Conservation (phyloP, 2,329 filamentous ascomycete genomes). For the Fonsecaea nubica region DNA sequence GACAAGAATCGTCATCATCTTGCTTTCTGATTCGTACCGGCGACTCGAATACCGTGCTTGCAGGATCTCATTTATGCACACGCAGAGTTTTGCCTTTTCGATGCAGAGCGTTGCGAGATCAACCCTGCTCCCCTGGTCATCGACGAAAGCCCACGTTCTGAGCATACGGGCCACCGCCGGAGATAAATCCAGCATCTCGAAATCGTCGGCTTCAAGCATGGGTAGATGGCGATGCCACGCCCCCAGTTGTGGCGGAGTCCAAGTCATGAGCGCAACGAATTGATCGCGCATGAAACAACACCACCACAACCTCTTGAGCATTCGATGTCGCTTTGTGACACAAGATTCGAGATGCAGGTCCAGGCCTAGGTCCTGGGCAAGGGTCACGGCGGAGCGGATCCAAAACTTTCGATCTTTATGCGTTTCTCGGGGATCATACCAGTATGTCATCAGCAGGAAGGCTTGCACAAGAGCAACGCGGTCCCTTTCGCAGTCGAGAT, state of each 20-base stretch:
- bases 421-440: constrained; percentile 94
- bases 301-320: constrained; percentile 98
- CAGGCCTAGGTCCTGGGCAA: constrained; percentile 89
- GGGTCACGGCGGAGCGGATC: constrained; percentile 95
- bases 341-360: constrained; percentile 87
- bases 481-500: constrained; percentile 92
- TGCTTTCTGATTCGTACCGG: constrained; percentile 12
- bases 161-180: constrained; percentile 68
- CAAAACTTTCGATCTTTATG: constrained; percentile 98
- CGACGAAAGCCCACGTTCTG: constrained; percentile 12
- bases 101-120: constrained; percentile 25
- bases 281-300: constrained; percentile 94
- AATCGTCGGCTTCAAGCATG: constrained; percentile 46
- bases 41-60: constrained; percentile 20
- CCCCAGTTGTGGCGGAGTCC: constrained; percentile 87
- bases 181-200: constrained; percentile 16
- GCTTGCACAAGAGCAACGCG: constrained; percentile 86
- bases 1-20: constrained; percentile 63
- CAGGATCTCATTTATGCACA: constrained; percentile 24
- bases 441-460: constrained; percentile 90
- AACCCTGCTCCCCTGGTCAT: constrained; percentile 5
- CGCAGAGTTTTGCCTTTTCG: constrained; percentile 25
- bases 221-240: constrained; percentile 60
- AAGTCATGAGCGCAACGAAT: constrained; percentile 89
- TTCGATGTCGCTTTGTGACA: constrained; percentile 72